Conservation (phyloP, 768 basidiomycete species). For the Boletus edulis region DNA sequence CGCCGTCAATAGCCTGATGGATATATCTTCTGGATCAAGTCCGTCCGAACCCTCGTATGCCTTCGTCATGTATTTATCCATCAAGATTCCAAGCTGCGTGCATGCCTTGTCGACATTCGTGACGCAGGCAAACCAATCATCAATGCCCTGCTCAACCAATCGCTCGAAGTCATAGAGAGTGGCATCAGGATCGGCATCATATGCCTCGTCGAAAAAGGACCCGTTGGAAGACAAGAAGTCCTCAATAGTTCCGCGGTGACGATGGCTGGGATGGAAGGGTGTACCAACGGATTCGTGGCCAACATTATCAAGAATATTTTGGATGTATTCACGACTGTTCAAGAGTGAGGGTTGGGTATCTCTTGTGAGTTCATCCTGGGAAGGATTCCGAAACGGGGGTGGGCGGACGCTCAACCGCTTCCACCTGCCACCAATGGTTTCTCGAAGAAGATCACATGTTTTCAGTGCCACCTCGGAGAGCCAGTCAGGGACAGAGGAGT, state of each 20-base stretch:
- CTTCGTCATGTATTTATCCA: slow-evolving; percentile 23
- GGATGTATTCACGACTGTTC: background rate
- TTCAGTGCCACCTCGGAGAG: background rate
- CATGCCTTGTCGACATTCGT: slow-evolving; percentile 3
- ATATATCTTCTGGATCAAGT: slow-evolving; percentile 34
- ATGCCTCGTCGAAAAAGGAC: slow-evolving; percentile 3
- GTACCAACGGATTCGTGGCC: background rate
- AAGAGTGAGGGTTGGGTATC: background rate
- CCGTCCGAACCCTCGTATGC: background rate
- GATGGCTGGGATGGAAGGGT: slow-evolving; percentile 3
- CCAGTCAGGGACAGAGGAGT: background rate
- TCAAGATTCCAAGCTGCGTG: slow-evolving; percentile 17
- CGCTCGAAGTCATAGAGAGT: slow-evolving; percentile 38
- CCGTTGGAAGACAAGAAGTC: slow-evolving; percentile 16
- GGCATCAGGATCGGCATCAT: slow-evolving; percentile 4
- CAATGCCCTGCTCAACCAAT: slow-evolving; percentile 29
- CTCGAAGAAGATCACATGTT: background rate
- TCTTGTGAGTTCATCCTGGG: background rate
- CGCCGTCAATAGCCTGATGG: slow-evolving; percentile 37
- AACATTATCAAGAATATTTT: background rate
- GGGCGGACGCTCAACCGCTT: background rate
- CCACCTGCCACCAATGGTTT: background rate
- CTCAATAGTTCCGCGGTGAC: slow-evolving; percentile 4
- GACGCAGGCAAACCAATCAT: slow-evolving; percentile 30
- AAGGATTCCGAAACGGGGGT: background rate